Evolutionary conservation across 2,329 filamentous ascomycete genomes (phyloP).

Genomic region (Aspergillus pseudoviridinutans): DNA sequence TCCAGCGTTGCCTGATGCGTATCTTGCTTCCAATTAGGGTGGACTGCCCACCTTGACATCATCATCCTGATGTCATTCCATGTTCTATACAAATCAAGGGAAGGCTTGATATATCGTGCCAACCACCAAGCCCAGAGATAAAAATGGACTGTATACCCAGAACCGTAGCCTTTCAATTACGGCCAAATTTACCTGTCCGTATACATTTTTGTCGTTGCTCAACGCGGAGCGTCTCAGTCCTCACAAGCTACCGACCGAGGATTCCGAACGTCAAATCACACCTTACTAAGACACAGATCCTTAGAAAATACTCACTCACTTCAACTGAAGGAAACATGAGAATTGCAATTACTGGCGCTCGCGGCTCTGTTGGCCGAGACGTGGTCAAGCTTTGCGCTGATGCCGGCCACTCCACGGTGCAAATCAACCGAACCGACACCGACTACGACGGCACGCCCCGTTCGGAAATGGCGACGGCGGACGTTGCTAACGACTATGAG

Average conservation of each 20-base stretch:
- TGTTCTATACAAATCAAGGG: not conserved
- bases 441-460: conserved; percentile 29
- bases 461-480: conserved; percentile 32
- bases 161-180: too few relatives aligned
- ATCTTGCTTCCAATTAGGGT: not conserved
- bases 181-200: too few relatives aligned
- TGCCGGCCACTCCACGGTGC: conserved; percentile 30
- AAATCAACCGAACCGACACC: conserved; percentile 30
- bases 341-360: conserved; percentile 41
- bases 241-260: too few relatives aligned
- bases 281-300: not conserved
- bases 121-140: not conserved
- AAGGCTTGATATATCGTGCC: not conserved
- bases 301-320: not conserved
- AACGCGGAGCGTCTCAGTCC: too few relatives aligned
- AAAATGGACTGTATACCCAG: too few relatives aligned
- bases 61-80: not conserved
- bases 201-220: too few relatives aligned
- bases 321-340: conserved; percentile 22
- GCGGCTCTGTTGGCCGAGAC: conserved; percentile 29
- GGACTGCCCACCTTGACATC: not conserved
- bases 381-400: conserved; percentile 30
- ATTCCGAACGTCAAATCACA: too few relatives aligned
- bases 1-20: not conserved
- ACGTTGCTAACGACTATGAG: conserved; percentile 32